Evolutionary conservation across 2,329 filamentous ascomycete genomes (phyloP).

Genomic region (Colletotrichum lini): DNA sequence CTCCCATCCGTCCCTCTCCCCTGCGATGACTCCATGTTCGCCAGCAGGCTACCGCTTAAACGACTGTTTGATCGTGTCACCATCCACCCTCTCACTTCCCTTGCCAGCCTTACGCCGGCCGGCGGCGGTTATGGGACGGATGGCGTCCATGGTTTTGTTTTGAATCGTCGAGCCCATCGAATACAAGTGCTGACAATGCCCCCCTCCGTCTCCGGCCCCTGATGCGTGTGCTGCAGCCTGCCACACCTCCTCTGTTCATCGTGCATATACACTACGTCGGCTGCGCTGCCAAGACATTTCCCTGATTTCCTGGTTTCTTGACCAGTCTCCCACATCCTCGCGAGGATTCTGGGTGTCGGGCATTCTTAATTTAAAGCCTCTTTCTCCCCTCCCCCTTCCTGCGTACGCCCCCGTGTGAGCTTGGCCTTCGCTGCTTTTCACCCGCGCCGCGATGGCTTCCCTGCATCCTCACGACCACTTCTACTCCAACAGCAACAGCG

Average conservation of each 20-base stretch:
- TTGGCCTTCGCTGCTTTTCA: neutral
- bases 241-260: neutral
- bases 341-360: neutral
- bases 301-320: neutral
- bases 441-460: slow-evolving; percentile 18
- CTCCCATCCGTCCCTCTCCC: neutral
- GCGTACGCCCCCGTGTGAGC: neutral
- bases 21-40: neutral
- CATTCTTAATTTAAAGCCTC: slow-evolving; percentile 9
- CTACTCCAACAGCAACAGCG: slow-evolving; percentile 18
- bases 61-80: neutral
- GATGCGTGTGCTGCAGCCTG: slow-evolving; percentile 17
- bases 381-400: neutral
- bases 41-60: slow-evolving; percentile 3
- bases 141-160: slow-evolving; percentile 5
- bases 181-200: slow-evolving; percentile 12
- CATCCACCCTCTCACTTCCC: neutral
- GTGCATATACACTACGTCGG: neutral
- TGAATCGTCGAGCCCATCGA: neutral
- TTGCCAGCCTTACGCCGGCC: slow-evolving; percentile 24
- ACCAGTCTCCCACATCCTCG: neutral
- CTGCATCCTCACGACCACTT: slow-evolving; percentile 30
- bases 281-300: neutral
- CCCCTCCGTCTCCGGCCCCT: slow-evolving; percentile 1
- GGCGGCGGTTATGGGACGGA: slow-evolving; percentile 8